Conservation (phyloP, 768 basidiomycete genomes). For the Auricularia heimuer region DNA sequence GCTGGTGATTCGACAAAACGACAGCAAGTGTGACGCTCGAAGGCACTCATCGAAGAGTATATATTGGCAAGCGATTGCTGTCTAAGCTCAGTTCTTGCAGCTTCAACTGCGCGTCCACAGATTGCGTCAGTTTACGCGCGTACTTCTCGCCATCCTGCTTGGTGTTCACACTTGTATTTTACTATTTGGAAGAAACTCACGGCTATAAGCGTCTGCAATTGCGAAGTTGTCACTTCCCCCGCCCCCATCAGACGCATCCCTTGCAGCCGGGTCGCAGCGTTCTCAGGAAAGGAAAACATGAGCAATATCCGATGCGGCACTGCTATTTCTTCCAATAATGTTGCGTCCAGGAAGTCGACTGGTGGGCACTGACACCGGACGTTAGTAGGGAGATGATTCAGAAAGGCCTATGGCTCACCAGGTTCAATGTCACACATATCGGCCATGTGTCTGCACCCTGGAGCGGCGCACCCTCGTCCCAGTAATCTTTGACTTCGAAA, state of each 20-base stretch:
- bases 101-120: constrained; percentile 34
- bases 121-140: constrained; percentile 44
- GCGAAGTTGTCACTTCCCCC: constrained; percentile 41
- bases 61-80: background rate
- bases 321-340: constrained; percentile 58
- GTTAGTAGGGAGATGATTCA: background rate
- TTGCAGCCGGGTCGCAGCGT: constrained; percentile 37
- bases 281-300: constrained; percentile 48
- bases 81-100: background rate
- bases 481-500: constrained; percentile 80
- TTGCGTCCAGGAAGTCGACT: constrained; percentile 66
- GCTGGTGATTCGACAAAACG: too few species aligned
- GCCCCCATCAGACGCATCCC: constrained; percentile 55
- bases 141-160: constrained; percentile 56
- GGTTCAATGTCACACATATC: constrained; percentile 64
- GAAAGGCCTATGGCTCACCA: constrained; percentile 36
- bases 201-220: constrained; percentile 43
- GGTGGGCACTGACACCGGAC: constrained; percentile 23
- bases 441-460: constrained; percentile 61
- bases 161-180: background rate
- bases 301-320: constrained; percentile 50
- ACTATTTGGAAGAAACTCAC: constrained; percentile 26
- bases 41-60: background rate
- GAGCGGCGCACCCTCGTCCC: constrained; percentile 72
- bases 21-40: too few species aligned